Base-by-base conservation (phyloP, 352 stramenopile species). In the Pythium monospermum region DNA sequence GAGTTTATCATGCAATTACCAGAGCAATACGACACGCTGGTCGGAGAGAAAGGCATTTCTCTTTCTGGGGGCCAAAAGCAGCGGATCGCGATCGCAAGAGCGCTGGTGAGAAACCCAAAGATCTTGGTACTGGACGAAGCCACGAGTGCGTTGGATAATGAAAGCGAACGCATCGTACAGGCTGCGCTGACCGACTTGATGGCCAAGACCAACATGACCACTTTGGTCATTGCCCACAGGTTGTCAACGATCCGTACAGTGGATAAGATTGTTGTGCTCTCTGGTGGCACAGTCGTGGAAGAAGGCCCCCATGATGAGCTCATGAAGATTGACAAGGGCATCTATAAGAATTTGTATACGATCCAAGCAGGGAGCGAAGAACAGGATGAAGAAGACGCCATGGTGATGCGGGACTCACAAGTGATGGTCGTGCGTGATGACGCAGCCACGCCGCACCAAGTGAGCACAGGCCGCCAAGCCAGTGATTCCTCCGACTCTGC, bases 161-260 rank as follows among this genome's bases (percentile, higher is more conserved):
- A 88, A 46, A 87, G 70, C 59, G 87, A 96, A 59, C 51, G 66
- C 7, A 61, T 90, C 12, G 85, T 96, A 4, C 87, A 96, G 42
- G 55, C 60, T 0, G 79, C 84, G 18, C 68, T 95, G 10, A 74
- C 92, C 42, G 60, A 47, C 47, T 64, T 68, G 30, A 68, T 66
- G 59, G 61, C 45, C 49, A 67, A 65, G 58, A 79, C 64, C 0
- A 66, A 69, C 13, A 82, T 76, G 25, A 98, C 91, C 4, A 96
- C 83, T 16, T 63, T 98, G 19, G 86, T 98, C 41, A 96, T 97
- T 53, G 95, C 96, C 0, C 93, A 98, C 64, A 77, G 95, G 12
- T 67, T 98, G 22, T 91, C 47, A n/a, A 71, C 71, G 27, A 61
- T 91, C n/a, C 71, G 75, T 3, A 64, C 61, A 12, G 69, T 70